Evolutionary conservation across 805 yeast species (phyloP).

Genomic region (Kodamaea leandrae): DNA sequence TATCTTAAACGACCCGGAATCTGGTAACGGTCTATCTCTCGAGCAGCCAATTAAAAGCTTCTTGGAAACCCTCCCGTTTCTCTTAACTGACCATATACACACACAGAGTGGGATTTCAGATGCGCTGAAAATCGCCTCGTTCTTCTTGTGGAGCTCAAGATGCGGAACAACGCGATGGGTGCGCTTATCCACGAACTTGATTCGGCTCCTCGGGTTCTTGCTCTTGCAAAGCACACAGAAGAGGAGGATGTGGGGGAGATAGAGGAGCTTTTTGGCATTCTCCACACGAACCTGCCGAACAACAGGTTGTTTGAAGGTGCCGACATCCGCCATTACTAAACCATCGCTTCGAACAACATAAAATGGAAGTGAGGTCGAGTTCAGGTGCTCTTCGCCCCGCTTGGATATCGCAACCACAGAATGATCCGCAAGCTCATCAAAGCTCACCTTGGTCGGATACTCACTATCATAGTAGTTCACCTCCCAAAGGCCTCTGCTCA

Average conservation of each 20-base stretch:
- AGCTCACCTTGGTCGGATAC: constrained; percentile 30
- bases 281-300: constrained; percentile 32
- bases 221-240: constrained; percentile 34
- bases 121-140: constrained; percentile 19
- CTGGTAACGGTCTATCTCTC: too few species aligned
- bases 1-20: constrained; percentile 33
- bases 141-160: constrained; percentile 19
- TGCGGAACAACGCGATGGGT: constrained; percentile 22
- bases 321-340: constrained; percentile 25
- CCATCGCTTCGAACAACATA: constrained; percentile 38
- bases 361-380: constrained; percentile 4
- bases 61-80: constrained; percentile 31
- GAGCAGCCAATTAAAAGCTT: constrained; percentile 34
- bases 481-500: constrained; percentile 32
- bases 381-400: neutral
- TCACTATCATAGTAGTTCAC: constrained; percentile 26
- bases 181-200: constrained; percentile 36
- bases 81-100: constrained; percentile 33
- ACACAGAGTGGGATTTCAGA: constrained; percentile 33
- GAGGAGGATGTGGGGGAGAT: constrained; percentile 25
- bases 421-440: constrained; percentile 36
- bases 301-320: constrained; percentile 22
- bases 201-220: constrained; percentile 22
- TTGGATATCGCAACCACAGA: constrained; percentile 18
- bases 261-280: constrained; percentile 31